A percentile compares a stretch with the other conserved stretches of the same genome.
Evolutionary conservation across 352 stramenopile species (phyloP).

Genomic region (Globisporangium cederbergense): DNA sequence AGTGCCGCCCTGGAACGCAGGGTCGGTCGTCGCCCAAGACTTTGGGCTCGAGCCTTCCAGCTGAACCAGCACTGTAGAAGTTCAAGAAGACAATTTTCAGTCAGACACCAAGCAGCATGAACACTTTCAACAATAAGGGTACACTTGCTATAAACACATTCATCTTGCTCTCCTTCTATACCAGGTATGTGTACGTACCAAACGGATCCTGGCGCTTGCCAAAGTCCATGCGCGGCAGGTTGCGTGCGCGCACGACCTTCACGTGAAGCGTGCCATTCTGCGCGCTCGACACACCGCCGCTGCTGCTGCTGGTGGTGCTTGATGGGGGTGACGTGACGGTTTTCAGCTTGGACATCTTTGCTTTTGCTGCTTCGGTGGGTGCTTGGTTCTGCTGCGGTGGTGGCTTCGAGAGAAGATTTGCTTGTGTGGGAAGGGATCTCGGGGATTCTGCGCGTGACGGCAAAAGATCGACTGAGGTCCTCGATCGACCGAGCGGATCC

Average conservation of each 20-base stretch:
- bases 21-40: constrained; percentile 60
- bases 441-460: constrained; percentile 9
- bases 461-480: constrained; percentile 14
- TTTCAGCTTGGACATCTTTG: constrained; percentile 8
- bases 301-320: neutral
- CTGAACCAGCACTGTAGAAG: constrained; percentile 54
- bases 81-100: neutral
- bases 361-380: neutral
- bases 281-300: neutral
- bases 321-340: constrained; percentile 5
- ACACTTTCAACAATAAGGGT: neutral
- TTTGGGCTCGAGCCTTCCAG: constrained; percentile 64
- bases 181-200: constrained; percentile 26
- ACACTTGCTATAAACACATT: constrained; percentile 8
- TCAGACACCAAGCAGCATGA: constrained; percentile 5
- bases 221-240: constrained; percentile 75
- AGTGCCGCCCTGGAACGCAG: constrained; percentile 52
- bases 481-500: constrained; percentile 1
- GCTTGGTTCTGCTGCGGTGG: neutral
- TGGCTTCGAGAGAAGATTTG: no score
- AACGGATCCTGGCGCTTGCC: constrained; percentile 79
- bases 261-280: constrained; percentile 75
- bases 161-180: constrained; percentile 5
- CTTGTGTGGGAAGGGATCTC: no score
- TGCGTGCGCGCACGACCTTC: constrained; percentile 52